Conservation (phyloP, 2,329 filamentous ascomycete species). For the Colletotrichum sp. region DNA sequence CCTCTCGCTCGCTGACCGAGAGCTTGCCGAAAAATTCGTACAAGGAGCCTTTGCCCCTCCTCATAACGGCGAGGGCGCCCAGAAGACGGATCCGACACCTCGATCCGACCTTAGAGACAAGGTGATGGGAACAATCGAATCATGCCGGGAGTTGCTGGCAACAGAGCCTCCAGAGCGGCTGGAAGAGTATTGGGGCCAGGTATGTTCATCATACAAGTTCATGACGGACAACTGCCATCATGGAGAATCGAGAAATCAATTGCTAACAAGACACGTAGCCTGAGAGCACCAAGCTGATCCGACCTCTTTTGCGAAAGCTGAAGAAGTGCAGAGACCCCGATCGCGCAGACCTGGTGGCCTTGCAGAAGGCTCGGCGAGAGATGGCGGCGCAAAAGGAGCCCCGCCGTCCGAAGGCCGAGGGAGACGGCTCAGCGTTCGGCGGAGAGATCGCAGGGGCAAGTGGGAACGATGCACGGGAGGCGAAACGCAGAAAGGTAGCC, state of each 20-base stretch:
- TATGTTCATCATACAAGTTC: slow-evolving; percentile 27
- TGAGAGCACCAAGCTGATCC: slow-evolving; percentile 55
- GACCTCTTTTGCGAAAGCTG: slow-evolving; percentile 71
- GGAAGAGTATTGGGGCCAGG: slow-evolving; percentile 58
- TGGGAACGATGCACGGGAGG: slow-evolving; percentile 35
- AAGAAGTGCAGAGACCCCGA: slow-evolving; percentile 77
- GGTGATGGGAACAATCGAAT: slow-evolving; percentile 52
- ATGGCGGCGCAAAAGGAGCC: slow-evolving; percentile 46
- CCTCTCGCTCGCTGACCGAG: slow-evolving; percentile 75
- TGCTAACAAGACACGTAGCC: slow-evolving; percentile 41
- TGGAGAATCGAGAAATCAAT: not conserved
- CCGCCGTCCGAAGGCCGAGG: slow-evolving; percentile 37
- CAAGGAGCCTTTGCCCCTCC: slow-evolving; percentile 35
- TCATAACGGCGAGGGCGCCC: slow-evolving; percentile 10
- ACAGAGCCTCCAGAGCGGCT: slow-evolving; percentile 62
- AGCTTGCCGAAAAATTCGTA: slow-evolving; percentile 58
- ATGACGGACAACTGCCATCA: not conserved
- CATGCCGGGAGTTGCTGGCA: slow-evolving; percentile 60
- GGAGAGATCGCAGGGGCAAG: slow-evolving; percentile 24
- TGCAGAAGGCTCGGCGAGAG: slow-evolving; percentile 69
- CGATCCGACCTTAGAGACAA: slow-evolving; percentile 44
- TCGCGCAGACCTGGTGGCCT: slow-evolving; percentile 72
- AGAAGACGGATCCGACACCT: slow-evolving; percentile 29
- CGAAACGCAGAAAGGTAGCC: slow-evolving; percentile 52
- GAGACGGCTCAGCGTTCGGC: slow-evolving; percentile 55